Base-by-base conservation (phyloP, 148 eudicot genomes). In the Mesembryanthemum crystallinum region DNA sequence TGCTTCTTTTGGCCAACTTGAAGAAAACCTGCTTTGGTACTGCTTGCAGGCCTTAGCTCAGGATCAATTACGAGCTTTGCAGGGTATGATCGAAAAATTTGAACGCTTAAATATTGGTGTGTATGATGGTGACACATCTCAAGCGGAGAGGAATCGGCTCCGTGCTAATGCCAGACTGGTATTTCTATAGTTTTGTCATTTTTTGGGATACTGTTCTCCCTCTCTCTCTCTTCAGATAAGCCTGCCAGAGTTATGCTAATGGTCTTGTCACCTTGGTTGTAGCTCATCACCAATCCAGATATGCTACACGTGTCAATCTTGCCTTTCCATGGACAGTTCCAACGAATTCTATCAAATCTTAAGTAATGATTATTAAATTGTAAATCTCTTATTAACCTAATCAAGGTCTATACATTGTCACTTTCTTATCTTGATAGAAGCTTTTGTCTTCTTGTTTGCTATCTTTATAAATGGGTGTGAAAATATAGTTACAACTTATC, bases 261-360 rank as follows among this genome's bases (percentile, higher is more conserved):
- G 61, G 14, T 76, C 25, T 80, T 77, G 24, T 82, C 32, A 52
- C 51, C 76, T 77, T 78, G 63, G 75, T 45, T 89, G 88, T 92
- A 95, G 99, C 80, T 95, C 84, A 95, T 95, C 82, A 92, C 99
- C 29, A 95, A 95, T 87, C 99, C 99, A 70, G 99, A 95, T 81
- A 90, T 90, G 94, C 76, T 95, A 71, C 99, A 95, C 76, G 73
- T 92, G 79, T 95, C 99, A 70, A 89, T 95, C 81, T 89, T 95
- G 84, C 99, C 99, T 45, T 89, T 74, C 76, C 99, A 95, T 86
- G 75, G 83, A 65, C 88, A 86, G 47, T 95, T 92, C 76, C 80
- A 84, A 75, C 88, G 99, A 59, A 88, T 95, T 64, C 69, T 95
- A 18, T 85, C 96, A 83, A 92, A 92, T 82, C 89, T 95, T 42